phyloP scores from a whole-genome alignment of 305 asterid species.

The Caryopteris hybrid region DNA sequence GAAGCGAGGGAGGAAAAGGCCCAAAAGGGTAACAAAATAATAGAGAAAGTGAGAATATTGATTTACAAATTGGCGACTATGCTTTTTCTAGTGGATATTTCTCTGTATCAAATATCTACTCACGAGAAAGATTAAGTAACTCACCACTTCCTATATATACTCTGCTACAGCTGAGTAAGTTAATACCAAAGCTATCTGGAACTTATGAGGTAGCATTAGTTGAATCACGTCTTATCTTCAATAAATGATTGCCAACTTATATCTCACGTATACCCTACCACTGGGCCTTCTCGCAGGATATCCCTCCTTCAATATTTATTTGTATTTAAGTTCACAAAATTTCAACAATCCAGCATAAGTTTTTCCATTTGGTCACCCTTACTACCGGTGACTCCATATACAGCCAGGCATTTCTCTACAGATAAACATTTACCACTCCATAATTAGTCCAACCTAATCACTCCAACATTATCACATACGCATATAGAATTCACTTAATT shows the following conservation, averaged over 20 bases:
- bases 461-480: background rate
- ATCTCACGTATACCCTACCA: background rate
- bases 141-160: background rate
- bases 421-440: background rate
- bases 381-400: background rate
- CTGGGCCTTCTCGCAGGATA: background rate
- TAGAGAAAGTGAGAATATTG: background rate
- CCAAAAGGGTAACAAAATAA: background rate
- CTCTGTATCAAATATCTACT: conserved; percentile 14
- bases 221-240: background rate
- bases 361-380: background rate
- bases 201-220: background rate
- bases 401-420: background rate
- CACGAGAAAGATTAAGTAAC: background rate
- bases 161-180: background rate
- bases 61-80: background rate
- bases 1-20: background rate
- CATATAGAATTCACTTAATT: conserved; percentile 10
- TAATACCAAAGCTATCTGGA: background rate
- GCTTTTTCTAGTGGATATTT: conserved; percentile 10
- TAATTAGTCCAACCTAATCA: conserved; percentile 1
- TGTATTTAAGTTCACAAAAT: background rate
- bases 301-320: background rate
- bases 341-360: background rate
- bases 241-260: background rate